Base-by-base conservation (phyloP, 192 early-diverging fungal species). In the Funneliformis mosseae region DNA sequence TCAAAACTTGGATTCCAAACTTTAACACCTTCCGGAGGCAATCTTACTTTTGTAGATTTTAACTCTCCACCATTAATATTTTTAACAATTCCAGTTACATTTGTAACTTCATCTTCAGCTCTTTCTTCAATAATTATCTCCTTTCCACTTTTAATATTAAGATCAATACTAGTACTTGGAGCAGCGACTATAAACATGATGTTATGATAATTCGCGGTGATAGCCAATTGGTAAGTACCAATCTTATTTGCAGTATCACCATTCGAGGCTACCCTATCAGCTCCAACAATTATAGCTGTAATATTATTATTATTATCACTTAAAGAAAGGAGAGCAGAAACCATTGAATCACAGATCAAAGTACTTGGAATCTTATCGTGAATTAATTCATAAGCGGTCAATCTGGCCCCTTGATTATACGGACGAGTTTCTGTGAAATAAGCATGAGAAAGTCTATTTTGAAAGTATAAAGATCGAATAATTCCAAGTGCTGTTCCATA, bases 1-100 rank as follows among this genome's bases (percentile, higher is more conserved):
- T 99, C 97, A 84, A 99, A 99, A 63, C 94, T 93, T 14, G 98
- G 96, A 82, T 99, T 97, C 98, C 98, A 99, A n/a, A 96, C 95
- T 27, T 83, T 80, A 77, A 96, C 94, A 0, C 93, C 93, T n/a
- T 88, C 78, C 0, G 97, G 95, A 5, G 96, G 95, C 67, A 97
- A 90, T 62, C 91, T 88, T 12, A 98, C 86, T 1, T 88, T 88
- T 23, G 81, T 81, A 12, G 76, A 59, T n/a, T 81, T 27, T 18
- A 70, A 59, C 10, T 41, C n/a, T 4, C 61, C 79, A 14, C 64
- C 41, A 3, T 27, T 68, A 16, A 7, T 46, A 25, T 74, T 75
- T 77, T 82, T 81, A 59, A 81, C 77, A 33, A 66, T 28, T 21
- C 76, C 81, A 33, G 75, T 60, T 11, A 79, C 42, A 27, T 38